Base-by-base conservation (phyloP, 352 stramenopile species). In the Phytophthora colocasiae region DNA sequence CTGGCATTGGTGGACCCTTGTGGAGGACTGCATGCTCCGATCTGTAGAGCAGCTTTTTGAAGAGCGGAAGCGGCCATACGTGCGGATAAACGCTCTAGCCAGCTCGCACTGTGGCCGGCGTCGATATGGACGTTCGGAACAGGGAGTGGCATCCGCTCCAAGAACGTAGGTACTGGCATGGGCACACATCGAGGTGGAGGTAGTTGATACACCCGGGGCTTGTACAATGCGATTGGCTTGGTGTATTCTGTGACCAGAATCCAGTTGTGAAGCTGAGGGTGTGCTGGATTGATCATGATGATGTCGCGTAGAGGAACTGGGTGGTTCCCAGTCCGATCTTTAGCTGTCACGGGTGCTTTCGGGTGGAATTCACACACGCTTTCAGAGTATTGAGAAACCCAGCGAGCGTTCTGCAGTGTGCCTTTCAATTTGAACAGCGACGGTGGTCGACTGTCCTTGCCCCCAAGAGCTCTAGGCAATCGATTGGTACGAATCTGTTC, bases 341-440 rank as follows among this genome's bases (percentile, higher is more conserved):
- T 97, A 0, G 66, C 31, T 0, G 93, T 98, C n/a, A 97, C 81
- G 0, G 91, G 92, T 3, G 89, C 77, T 36, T 79, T 77, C 0
- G 90, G 90, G 6, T 95, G 83, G 52, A 88, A 89, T 22, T 84
- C 72, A 2, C 64, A 58, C 17, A 95, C 76, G 4, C 70, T 77
- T 22, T 87, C 73, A 4, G 80, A 81, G 69, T 95, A 95, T 41
- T 77, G 76, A 0, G 66, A 54, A 41, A 83, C 89, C 87, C 87
- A 95, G 6, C 72, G 68, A 51, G 75, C 65, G 63, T 93, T 95
- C 45, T 91, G 82, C 50, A 95, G 61, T 10, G 90, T 96, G 58
- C 85, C 92, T 67, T 89, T 91, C 36, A 98, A 66, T 46, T 89
- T 89, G 44, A 98, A 98, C 52, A 53, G 81, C 58, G 31, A 85